These are phyloP conservation scores for Papiliotrema nemorosa DNA, from an alignment of 1,284 basidiomycete species.

Conservation along the genomic window DNA sequence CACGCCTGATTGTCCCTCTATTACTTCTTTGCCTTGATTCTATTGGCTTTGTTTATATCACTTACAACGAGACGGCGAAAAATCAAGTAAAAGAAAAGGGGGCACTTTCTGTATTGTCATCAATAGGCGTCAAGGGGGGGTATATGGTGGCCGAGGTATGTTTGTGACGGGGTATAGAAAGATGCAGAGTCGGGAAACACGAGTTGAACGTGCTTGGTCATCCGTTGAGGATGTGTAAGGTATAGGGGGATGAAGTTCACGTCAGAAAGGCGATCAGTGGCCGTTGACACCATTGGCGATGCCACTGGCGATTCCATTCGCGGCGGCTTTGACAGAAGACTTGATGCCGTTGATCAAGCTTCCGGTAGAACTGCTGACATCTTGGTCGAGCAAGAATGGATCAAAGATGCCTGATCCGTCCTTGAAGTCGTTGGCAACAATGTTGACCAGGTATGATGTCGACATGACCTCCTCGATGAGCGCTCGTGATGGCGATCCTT, in stretches of 20 bases:
- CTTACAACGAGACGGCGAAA: no score
- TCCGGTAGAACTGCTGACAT: neutral
- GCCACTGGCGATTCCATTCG: neutral
- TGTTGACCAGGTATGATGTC: constrained; percentile 83
- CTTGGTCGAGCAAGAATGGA: constrained; percentile 61
- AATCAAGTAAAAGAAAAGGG: no score
- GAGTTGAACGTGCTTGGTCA: constrained; percentile 1
- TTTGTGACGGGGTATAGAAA: constrained; percentile 1
- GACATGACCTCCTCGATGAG: constrained; percentile 78
- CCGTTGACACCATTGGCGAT: neutral
- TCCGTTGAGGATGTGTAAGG: constrained; percentile 1
- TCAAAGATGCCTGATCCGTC: constrained; percentile 77
- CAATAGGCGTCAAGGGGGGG: neutral
- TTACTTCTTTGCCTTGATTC: no score
- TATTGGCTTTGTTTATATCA: no score
- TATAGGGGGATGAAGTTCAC: neutral
- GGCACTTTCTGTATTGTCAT: no score
- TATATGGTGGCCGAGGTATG: neutral
- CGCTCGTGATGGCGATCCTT: constrained; percentile 67
- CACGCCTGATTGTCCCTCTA: no score
- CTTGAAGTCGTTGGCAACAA: constrained; percentile 96
- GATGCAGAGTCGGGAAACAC: no score
- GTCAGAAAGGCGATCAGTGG: neutral
- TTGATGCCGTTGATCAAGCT: constrained; percentile 2
- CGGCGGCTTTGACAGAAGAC: constrained; percentile 3